A percentile compares a stretch with the other conserved stretches of the same genome.
Conservation (phyloP, 148 eudicot species). For the Camellia granthamiana region DNA sequence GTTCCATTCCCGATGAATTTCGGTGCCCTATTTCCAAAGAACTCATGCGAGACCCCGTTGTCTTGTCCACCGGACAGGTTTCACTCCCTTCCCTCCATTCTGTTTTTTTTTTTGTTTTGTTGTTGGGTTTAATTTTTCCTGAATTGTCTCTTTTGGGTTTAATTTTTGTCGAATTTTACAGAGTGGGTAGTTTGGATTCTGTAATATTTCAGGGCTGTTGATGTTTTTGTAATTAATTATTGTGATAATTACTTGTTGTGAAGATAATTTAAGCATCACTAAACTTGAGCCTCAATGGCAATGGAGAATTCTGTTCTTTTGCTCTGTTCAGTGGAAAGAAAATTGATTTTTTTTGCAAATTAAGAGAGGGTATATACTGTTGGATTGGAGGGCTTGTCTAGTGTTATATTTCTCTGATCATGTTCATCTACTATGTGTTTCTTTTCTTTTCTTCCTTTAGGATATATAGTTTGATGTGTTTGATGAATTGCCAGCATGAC, state of each 20-base stretch:
- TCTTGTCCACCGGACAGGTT: slow-evolving; percentile 78
- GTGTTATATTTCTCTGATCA: neutral
- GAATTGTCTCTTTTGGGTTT: neutral
- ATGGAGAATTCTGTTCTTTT: neutral
- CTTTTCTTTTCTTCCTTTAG: too few relatives aligned
- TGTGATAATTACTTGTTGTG: too few relatives aligned
- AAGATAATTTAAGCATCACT: neutral
- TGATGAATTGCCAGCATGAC: too few relatives aligned
- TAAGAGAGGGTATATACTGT: too few relatives aligned
- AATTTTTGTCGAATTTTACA: neutral
- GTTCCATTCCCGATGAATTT: slow-evolving; percentile 48
- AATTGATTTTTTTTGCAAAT: too few relatives aligned
- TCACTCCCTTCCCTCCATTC: neutral
- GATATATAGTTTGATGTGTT: too few relatives aligned
- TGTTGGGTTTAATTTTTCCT: neutral
- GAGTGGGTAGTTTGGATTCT: neutral
- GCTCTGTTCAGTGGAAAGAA: neutral
- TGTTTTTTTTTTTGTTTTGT: neutral
- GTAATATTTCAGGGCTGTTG: too few relatives aligned
- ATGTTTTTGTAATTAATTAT: too few relatives aligned
- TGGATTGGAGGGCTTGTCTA: neutral
- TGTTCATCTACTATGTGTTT: too few relatives aligned
- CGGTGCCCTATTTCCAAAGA: slow-evolving; percentile 75
- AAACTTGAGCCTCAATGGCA: neutral
- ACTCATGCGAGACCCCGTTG: slow-evolving; percentile 81